Percentiles rank a stretch among this genome's conserved stretches.
Conservation (phyloP, 2,329 filamentous ascomycete species). For the Penicillium sp. region DNA sequence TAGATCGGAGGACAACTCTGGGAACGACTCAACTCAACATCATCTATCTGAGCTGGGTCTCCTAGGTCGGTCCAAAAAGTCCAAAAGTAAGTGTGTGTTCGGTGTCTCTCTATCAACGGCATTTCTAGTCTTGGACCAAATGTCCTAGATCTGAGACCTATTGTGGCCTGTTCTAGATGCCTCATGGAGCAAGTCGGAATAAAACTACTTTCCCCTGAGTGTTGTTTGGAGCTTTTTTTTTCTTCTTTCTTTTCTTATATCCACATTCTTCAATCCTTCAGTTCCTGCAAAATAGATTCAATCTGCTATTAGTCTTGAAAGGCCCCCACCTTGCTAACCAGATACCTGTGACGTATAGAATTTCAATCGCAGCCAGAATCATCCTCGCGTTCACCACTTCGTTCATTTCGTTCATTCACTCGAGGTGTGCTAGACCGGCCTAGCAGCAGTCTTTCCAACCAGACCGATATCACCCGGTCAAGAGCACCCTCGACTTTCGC, state of each 20-base stretch:
- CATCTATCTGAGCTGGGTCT: conserved; percentile 35
- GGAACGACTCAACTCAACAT: conserved; percentile 35
- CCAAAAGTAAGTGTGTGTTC: conserved; percentile 15
- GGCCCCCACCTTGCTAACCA: conserved; percentile 25
- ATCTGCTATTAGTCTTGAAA: neutral
- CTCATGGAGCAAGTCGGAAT: neutral
- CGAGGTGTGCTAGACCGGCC: conserved; percentile 29
- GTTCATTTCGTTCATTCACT: conserved; percentile 32
- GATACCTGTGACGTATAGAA: conserved; percentile 26
- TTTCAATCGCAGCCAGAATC: conserved; percentile 31
- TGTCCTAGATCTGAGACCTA: conserved; percentile 23
- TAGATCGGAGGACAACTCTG: conserved; percentile 41
- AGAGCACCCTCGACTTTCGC: conserved; percentile 26
- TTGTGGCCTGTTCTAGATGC: conserved; percentile 9
- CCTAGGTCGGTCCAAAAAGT: conserved; percentile 39
- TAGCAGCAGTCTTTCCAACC: conserved; percentile 29
- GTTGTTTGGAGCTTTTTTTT: neutral
- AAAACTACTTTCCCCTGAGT: conserved; percentile 3
- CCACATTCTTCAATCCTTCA: conserved; percentile 8
- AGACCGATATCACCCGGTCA: conserved; percentile 25
- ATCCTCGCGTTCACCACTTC: conserved; percentile 34
- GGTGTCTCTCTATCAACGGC: neutral
- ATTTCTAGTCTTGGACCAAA: neutral
- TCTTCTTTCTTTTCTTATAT: conserved; percentile 3
- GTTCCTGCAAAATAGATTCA: neutral